phyloP scores from a whole-genome alignment of 345 rosid species.

The Anastatica hierochuntica region DNA sequence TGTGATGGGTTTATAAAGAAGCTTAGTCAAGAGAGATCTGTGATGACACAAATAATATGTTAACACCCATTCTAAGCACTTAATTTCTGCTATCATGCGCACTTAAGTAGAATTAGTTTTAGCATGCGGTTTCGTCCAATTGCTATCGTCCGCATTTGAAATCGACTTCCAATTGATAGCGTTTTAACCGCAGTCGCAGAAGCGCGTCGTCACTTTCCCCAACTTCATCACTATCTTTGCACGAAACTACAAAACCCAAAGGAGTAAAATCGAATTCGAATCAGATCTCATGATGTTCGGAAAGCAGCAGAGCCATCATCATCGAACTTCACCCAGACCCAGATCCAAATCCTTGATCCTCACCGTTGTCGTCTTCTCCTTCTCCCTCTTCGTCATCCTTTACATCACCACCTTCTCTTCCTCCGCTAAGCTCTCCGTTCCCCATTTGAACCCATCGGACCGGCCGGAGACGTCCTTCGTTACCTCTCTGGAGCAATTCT shows the following conservation, averaged over 20 bases:
- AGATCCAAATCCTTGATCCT: slow-evolving; percentile 30
- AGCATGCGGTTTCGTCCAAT: no score
- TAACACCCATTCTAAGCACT: neutral
- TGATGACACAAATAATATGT: no score
- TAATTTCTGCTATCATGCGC: neutral
- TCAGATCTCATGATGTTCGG: slow-evolving; percentile 29
- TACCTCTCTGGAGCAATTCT: slow-evolving; percentile 47
- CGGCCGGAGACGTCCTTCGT: slow-evolving; percentile 49
- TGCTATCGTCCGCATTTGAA: neutral
- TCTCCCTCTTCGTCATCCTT: slow-evolving; percentile 21
- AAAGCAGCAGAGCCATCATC: slow-evolving; percentile 17
- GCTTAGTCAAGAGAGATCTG: no score
- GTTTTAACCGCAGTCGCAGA: neutral
- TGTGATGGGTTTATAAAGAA: neutral
- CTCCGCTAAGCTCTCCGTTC: neutral
- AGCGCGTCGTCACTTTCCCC: neutral
- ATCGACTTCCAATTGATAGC: neutral
- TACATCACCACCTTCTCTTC: slow-evolving; percentile 18
- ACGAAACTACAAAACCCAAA: no score
- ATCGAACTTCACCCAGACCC: slow-evolving; percentile 18
- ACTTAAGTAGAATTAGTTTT: neutral
- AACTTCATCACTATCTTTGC: slow-evolving; percentile 3
- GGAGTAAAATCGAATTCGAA: neutral
- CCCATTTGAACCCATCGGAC: neutral
- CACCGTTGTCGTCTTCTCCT: slow-evolving; percentile 17